Evolutionary conservation across 148 eudicot genomes (phyloP).

Genomic region (Linanthus parryae): DNA sequence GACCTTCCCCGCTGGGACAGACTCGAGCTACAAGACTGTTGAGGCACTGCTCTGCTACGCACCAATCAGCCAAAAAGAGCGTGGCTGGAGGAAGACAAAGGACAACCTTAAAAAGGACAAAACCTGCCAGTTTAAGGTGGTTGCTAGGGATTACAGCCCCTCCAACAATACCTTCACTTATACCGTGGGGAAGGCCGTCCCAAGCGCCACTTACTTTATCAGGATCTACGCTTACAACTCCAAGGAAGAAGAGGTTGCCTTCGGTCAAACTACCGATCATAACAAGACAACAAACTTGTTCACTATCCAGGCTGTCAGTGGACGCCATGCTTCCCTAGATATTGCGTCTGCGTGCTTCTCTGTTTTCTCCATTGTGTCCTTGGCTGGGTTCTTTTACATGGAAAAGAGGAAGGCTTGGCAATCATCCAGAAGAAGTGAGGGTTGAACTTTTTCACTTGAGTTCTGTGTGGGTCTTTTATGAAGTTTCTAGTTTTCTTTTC

Average conservation of each 20-base stretch:
- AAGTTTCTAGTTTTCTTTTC: too few relatives aligned
- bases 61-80: conserved; percentile 57
- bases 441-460: too few relatives aligned
- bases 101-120: conserved; percentile 56
- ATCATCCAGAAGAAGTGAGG: too few relatives aligned
- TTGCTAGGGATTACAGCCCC: conserved; percentile 22
- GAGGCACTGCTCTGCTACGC: conserved; percentile 61
- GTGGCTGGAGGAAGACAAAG: conserved; percentile 65
- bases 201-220: conserved; percentile 56
- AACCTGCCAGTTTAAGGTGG: conserved; percentile 53
- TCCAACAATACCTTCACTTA: conserved; percentile 28
- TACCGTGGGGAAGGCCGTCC: conserved; percentile 41
- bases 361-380: conserved; percentile 47
- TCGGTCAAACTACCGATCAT: conserved; percentile 43
- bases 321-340: conserved; percentile 61
- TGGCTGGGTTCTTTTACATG: conserved; percentile 59
- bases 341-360: conserved; percentile 61
- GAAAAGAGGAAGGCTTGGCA: conserved; percentile 69
- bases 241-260: conserved; percentile 25
- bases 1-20: conserved; percentile 17
- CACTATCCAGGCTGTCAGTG: conserved; percentile 40
- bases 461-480: too few relatives aligned
- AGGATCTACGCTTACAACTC: conserved; percentile 51
- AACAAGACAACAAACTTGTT: conserved; percentile 30
- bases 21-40: conserved; percentile 44